A percentile compares a stretch with the other conserved stretches of the same genome.
These are phyloP conservation scores for Paxillus ammoniavirescens DNA, from an alignment of 768 basidiomycete genomes.

Conservation along the genomic window DNA sequence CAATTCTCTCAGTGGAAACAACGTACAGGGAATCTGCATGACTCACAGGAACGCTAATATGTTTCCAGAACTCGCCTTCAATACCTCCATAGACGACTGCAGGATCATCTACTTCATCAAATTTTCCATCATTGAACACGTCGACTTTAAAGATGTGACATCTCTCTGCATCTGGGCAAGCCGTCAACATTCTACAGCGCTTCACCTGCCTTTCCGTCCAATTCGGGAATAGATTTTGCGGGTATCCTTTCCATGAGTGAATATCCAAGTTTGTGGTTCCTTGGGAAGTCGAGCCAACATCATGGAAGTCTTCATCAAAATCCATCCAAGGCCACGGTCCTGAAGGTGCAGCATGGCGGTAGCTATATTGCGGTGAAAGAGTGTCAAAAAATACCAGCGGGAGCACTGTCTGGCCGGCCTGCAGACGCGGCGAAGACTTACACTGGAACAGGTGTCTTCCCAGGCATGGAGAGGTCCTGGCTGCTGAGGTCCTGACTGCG, in stretches of 20 bases:
- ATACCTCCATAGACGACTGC: slow-evolving; percentile 9
- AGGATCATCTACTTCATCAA: not conserved
- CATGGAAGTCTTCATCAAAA: slow-evolving; percentile 28
- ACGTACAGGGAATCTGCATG: not conserved
- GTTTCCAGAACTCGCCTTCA: slow-evolving; percentile 35
- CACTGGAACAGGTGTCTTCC: slow-evolving; percentile 22
- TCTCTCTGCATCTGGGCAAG: slow-evolving; percentile 9
- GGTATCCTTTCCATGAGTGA: slow-evolving; percentile 26
- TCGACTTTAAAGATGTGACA: slow-evolving; percentile 26
- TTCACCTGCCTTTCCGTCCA: slow-evolving; percentile 32
- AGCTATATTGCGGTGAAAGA: slow-evolving; percentile 13
- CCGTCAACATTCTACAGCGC: slow-evolving; percentile 30
- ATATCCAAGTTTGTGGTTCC: not conserved
- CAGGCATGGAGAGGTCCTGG: slow-evolving; percentile 1
- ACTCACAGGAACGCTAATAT: slow-evolving; percentile 34
- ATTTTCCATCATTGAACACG: slow-evolving; percentile 11
- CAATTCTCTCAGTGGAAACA: not conserved
- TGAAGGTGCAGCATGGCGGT: slow-evolving; percentile 38
- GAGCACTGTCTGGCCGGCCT: no score
- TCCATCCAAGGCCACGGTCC: slow-evolving; percentile 46
- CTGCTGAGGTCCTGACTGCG: not conserved
- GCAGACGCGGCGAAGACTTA: slow-evolving; percentile 3
- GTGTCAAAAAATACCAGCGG: not conserved
- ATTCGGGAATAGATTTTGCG: slow-evolving; percentile 29
- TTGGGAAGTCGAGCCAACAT: not conserved